Base-by-base conservation (phyloP, 2,329 filamentous ascomycete genomes). In the Fusarium odoratissimum region DNA sequence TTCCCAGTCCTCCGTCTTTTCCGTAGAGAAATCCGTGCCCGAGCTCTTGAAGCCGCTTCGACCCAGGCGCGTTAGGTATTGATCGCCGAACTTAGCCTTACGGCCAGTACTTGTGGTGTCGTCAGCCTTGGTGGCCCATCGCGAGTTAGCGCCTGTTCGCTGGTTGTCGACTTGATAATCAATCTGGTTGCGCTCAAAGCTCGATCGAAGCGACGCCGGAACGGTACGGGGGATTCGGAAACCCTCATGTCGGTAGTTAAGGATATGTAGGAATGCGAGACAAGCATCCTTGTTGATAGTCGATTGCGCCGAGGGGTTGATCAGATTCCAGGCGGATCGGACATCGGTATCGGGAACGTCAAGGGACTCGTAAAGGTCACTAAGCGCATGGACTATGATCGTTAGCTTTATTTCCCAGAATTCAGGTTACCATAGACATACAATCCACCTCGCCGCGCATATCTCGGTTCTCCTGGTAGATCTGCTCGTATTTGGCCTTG, bases 41-140 rank as follows among this genome's bases (percentile, higher is more conserved):
- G 92, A 86, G 13, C 93, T 90, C 79, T 93, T 92, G 83, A 96
- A 95, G 66, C 89, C 91, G 75, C 92, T 91, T 78, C 95, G 92
- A 58, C 96, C 96, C 42, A 99, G 88, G 17, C 96, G 91, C 69
- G 93, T 97, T 64, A 99, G 89, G 83, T 98, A 99, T 72, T 97
- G 93, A 82, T 99, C 96, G 74, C 96, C 96, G 79, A 99, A 99
- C 84, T 97, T 98, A 76, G 95, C 92, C 84, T 99, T 99, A 79
- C 93, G 92, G 64, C 95, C 95, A 1, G 94, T 96, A 40, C 89
- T 84, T 0, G 95, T 98, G 73, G 89, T 89, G 57, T 97, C 94
- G 79, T 95, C 93, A 52, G 91, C 90, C 71, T 92, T 90, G 69
- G 90, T 89, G 5, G 93, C 94, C 93, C 95, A 97, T 77, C 92